Percentiles rank a stretch among this genome's conserved stretches.
These are phyloP conservation scores for Acanthamoeba lenticulata DNA, from an alignment of 208 protist species.

Conservation along the genomic window DNA sequence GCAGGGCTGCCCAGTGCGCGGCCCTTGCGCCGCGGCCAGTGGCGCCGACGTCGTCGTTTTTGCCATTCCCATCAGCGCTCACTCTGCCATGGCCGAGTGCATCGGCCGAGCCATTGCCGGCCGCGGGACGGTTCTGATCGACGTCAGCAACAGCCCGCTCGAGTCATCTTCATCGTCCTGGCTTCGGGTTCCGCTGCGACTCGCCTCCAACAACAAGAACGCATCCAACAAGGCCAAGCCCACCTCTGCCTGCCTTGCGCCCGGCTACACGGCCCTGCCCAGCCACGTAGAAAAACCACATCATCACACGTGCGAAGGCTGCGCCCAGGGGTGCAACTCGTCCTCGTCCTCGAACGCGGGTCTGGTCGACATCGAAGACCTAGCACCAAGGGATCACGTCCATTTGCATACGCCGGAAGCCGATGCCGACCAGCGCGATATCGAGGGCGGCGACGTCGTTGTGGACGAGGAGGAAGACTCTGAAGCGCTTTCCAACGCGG, in stretches of 20 bases:
- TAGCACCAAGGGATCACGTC: background rate
- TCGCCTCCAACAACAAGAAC: background rate
- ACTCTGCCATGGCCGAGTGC: slow-evolving; percentile 47
- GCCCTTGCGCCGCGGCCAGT: slow-evolving; percentile 25
- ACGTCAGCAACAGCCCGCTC: slow-evolving; percentile 58
- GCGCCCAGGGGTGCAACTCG: background rate
- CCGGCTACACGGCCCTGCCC: background rate
- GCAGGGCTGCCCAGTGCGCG: background rate
- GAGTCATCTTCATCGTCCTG: background rate
- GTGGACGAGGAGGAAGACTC: slow-evolving; percentile 29
- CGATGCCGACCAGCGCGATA: background rate
- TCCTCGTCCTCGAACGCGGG: background rate
- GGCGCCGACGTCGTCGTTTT: slow-evolving; percentile 30
- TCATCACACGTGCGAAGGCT: background rate
- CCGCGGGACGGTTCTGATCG: slow-evolving; percentile 8
- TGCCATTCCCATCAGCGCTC: slow-evolving; percentile 23
- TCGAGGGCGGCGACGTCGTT: background rate
- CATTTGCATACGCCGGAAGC: background rate
- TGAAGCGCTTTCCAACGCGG: background rate
- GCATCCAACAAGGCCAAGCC: background rate
- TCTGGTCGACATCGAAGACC: background rate
- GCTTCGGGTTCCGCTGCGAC: background rate
- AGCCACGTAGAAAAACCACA: background rate
- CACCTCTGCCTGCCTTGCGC: background rate
- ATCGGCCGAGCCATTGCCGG: background rate